Conservation (phyloP, 352 stramenopile genomes). For the Globisporangium irregulare region DNA sequence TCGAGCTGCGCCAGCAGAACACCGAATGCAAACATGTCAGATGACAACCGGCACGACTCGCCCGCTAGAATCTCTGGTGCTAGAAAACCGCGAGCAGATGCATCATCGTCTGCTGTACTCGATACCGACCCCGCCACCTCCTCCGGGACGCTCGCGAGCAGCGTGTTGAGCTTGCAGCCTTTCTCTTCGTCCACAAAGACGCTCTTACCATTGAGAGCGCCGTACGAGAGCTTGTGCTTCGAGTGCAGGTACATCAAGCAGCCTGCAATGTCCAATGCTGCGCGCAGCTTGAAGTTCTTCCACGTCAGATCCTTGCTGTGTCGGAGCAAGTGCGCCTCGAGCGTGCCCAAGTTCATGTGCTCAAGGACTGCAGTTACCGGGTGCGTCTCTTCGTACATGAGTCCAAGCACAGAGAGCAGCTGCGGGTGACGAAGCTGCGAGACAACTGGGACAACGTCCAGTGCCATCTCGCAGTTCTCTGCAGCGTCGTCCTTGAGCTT, state of each 20-base stretch:
- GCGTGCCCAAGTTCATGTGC: constrained; percentile 65
- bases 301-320: constrained; percentile 48
- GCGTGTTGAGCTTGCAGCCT: constrained; percentile 76
- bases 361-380: constrained; percentile 67
- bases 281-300: constrained; percentile 77
- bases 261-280: constrained; percentile 55
- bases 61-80: constrained; percentile 57
- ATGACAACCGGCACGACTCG: constrained; percentile 36
- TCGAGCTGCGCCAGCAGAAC: constrained; percentile 65
- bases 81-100: constrained; percentile 38
- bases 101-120: constrained; percentile 3
- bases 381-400: constrained; percentile 60
- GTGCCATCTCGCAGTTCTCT: constrained; percentile 48
- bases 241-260: constrained; percentile 78
- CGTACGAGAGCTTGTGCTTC: constrained; percentile 69
- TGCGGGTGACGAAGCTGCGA: constrained; percentile 71
- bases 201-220: constrained; percentile 59
- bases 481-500: constrained; percentile 50
- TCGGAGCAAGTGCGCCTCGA: constrained; percentile 50
- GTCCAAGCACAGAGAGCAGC: constrained; percentile 51
- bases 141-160: constrained; percentile 59
- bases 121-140: constrained; percentile 14
- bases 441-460: constrained; percentile 53
- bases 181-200: constrained; percentile 73
- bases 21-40: constrained; percentile 76